Evolutionary conservation across 352 stramenopile genomes (phyloP), one percentile per base, ranked within the genome.

Genomic region (Salisapilia sapeloensis): DNA sequence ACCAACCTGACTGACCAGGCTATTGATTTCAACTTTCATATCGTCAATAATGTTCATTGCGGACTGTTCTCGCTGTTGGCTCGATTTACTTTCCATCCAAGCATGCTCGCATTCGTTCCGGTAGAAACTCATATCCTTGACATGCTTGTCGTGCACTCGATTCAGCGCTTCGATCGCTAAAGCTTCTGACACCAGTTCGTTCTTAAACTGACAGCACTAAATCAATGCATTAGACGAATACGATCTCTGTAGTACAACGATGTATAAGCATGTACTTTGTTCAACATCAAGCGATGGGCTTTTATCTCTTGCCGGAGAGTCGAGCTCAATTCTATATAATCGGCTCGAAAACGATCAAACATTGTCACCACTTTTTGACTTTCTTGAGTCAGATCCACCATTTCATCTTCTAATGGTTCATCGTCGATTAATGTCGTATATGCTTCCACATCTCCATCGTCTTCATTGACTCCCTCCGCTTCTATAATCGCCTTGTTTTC

Each of bases 121-220:
- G 25, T 82, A 82, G 50, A 71, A 82, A 3, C 59, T 27, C 11
- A 82, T 45, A 38, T 65, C 77, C 30, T 75, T 75, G 52, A 75
- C 60, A 37, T 82, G 62, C 29, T 82, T 58, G 9, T 67, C 55
- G 9, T 82, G 60, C n/a, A 74, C 34, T 43, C 74, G 54, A 41
- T 82, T 53, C 7, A 51, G 50, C 14, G 60, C 65, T 30, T 65
- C 61, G 33, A 81, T 56, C 34, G 59, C 54, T 36, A 78, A 42
- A 12, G 57, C 60, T 19, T 50, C 59, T 33, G 60, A 43, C 35
- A 81, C 55, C 1, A 81, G 62, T 41, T 74, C 56, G 28, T 71
- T 70, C 41, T 81, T 81, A 39, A 81, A 72, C 39, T 76, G 53
- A 13, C 66, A 20, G 33, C 65, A 81, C 48, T 70, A 19, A 30